Percentiles rank a stretch among this genome's conserved stretches.
Evolutionary conservation across 1,284 basidiomycete genomes (phyloP).

Genomic region (Leccinum insolens): DNA sequence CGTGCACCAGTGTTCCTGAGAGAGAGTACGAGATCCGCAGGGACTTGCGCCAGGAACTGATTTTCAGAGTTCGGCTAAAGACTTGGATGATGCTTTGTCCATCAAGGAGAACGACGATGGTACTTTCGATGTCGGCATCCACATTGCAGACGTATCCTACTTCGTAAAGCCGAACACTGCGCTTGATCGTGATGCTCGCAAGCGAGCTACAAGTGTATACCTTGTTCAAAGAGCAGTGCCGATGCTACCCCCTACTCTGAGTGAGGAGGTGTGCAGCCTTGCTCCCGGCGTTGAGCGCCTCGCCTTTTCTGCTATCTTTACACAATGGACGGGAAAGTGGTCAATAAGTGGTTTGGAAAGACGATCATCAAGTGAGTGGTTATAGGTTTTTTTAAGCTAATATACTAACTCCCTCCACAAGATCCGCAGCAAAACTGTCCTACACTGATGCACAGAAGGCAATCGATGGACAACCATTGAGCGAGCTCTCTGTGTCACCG

Average conservation of each 20-base stretch:
- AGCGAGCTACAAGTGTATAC: slow-evolving; percentile 96
- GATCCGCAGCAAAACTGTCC: slow-evolving; percentile 85
- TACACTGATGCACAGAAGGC: slow-evolving; percentile 83
- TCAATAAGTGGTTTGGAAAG: slow-evolving; percentile 40
- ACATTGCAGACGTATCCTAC: slow-evolving; percentile 95
- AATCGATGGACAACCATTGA: slow-evolving; percentile 74
- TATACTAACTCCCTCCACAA: slow-evolving; percentile 34
- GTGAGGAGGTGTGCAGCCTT: slow-evolving; percentile 73
- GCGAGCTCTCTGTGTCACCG: slow-evolving; percentile 52
- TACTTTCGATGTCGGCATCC: slow-evolving; percentile 89
- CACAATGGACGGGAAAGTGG: no score
- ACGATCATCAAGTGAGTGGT: slow-evolving; percentile 81
- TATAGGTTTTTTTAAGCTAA: background rate
- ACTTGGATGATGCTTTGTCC: slow-evolving; percentile 94
- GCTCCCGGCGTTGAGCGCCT: no score
- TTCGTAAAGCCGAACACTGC: slow-evolving; percentile 97
- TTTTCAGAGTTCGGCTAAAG: slow-evolving; percentile 89
- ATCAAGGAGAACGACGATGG: slow-evolving; percentile 89
- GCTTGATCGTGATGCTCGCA: slow-evolving; percentile 96
- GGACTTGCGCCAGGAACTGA: slow-evolving; percentile 82
- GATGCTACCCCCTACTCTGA: slow-evolving; percentile 92
- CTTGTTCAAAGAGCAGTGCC: slow-evolving; percentile 94
- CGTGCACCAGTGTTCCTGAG: slow-evolving; percentile 75
- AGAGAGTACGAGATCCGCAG: slow-evolving; percentile 86
- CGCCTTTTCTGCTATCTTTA: no score